A percentile compares a stretch with the other conserved stretches of the same genome.
These are phyloP conservation scores for Baorangia bicolor DNA, from an alignment of 768 basidiomycete genomes.

Conservation along the genomic window DNA sequence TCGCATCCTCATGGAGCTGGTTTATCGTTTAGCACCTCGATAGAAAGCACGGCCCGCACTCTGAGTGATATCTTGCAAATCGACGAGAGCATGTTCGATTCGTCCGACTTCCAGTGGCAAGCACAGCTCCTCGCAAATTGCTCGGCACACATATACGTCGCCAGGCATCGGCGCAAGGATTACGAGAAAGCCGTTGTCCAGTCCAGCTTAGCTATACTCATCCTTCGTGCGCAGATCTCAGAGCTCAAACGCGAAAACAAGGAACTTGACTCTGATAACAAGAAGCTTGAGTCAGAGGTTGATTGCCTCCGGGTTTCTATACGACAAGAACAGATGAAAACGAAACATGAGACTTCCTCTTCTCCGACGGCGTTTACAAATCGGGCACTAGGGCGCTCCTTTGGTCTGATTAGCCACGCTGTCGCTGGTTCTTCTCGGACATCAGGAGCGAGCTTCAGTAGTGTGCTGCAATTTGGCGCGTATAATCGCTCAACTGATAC, in stretches of 20 bases:
- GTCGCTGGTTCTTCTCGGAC: slow-evolving; percentile 24
- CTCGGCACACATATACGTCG: slow-evolving; percentile 56
- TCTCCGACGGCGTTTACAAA: neutral
- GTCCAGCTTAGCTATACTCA: slow-evolving; percentile 49
- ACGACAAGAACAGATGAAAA: slow-evolving; percentile 11
- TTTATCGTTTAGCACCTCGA: slow-evolving; percentile 50
- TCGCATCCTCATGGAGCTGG: slow-evolving; percentile 60
- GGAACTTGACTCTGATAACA: slow-evolving; percentile 24
- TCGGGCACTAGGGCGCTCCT: neutral
- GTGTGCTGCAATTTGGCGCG: neutral
- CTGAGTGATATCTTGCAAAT: slow-evolving; percentile 47
- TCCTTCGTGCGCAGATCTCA: slow-evolving; percentile 39
- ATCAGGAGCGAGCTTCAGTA: neutral
- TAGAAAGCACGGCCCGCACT: slow-evolving; percentile 42
- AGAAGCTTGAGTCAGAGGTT: slow-evolving; percentile 27
- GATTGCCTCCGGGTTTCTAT: slow-evolving; percentile 15
- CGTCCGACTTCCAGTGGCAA: slow-evolving; percentile 57
- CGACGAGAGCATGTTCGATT: slow-evolving; percentile 44
- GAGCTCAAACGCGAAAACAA: slow-evolving; percentile 36
- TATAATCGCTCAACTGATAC: neutral
- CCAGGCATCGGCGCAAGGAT: slow-evolving; percentile 26
- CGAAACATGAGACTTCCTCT: neutral
- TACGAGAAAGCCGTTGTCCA: slow-evolving; percentile 42
- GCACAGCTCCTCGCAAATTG: slow-evolving; percentile 60
- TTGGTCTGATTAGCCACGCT: slow-evolving; percentile 17